Evolutionary conservation across 83 land plant genomes (phyloP), one percentile per base, ranked within the genome.

Genomic region (Picea engelmannii): DNA sequence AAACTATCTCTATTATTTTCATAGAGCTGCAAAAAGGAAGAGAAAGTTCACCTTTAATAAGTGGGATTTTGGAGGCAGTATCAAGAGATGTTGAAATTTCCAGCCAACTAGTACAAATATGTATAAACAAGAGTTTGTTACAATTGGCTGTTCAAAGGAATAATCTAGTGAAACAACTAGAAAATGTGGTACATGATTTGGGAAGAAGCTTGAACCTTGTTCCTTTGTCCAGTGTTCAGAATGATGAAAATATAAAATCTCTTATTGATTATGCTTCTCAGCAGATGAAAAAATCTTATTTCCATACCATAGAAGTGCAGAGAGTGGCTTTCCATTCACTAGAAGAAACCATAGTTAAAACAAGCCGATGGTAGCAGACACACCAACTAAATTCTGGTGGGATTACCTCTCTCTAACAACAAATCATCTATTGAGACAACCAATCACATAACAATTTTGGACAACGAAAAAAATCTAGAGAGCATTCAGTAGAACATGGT

Each of bases 131-230:
- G 61, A 84, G 87, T 84, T 82, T 84, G 25, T 84, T 87, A 25
- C 85, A 87, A 44, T 82, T 87, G 15, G 79, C 83, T 23, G 84
- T 80, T 8, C 87, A 87, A 64, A 84, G 82, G 17, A 85, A 82
- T 25, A 49, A 78, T 12, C 77, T 89, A 38, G 81, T 85, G 35
- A 62, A 67, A 69, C 82, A 82, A 82, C 82, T 89, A 10, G 87
- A 82, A 61, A 81, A 79, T 80, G 82, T 84, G 16, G 67, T 83
- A 2, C 91, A 84, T 79, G 66, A 79, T 61, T 74, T 89, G 79
- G 91, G 91, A 64, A 81, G 82, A 49, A 89, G 76, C 63, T 79
- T 89, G 86, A 49, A 82, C 42, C 79, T 81, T 62, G 77, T 89
- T 47, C 84, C 86, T 59, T 31, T 84, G 68, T 83, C 89, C 44